Evolutionary conservation across 805 yeast genomes (phyloP).

Genomic region (Clavispora fructus): DNA sequence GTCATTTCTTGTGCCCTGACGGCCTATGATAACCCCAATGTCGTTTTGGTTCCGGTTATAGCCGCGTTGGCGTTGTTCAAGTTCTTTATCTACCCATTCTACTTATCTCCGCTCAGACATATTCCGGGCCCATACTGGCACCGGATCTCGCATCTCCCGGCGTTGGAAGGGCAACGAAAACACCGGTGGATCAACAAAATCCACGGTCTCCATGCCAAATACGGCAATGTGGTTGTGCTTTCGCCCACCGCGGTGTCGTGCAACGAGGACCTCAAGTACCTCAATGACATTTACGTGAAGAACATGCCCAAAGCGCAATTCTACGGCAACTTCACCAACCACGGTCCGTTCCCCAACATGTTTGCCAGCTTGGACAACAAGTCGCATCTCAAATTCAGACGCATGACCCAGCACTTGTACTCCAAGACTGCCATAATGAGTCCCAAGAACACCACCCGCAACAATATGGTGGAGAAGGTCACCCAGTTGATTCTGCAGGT

Average conservation of each 20-base stretch:
- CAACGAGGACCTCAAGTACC: constrained; percentile 42
- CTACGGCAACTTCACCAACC: constrained; percentile 57
- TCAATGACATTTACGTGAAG: constrained; percentile 52
- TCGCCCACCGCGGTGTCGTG: constrained; percentile 61
- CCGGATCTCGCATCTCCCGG: constrained; percentile 36
- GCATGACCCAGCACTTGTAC: constrained; percentile 27
- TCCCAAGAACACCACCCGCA: constrained; percentile 24
- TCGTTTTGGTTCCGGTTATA: constrained; percentile 1
- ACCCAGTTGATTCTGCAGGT: constrained; percentile 23
- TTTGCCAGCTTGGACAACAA: constrained; percentile 50
- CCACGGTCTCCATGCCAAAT: constrained; percentile 45
- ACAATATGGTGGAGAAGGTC: constrained; percentile 22
- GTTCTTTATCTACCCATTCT: constrained; percentile 41
- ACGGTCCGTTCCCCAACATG: constrained; percentile 48
- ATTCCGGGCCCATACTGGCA: constrained; percentile 58
- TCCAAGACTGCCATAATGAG: constrained; percentile 31
- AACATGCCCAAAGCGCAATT: constrained; percentile 54
- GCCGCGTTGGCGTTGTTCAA: constrained; percentile 25
- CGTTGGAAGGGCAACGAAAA: constrained; percentile 40
- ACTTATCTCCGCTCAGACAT: constrained; percentile 42
- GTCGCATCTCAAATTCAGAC: constrained; percentile 23
- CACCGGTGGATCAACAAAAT: constrained; percentile 36
- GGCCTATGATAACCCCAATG: neutral
- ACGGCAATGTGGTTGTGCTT: constrained; percentile 60
- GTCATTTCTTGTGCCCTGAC: neutral